Evolutionary conservation across 805 yeast genomes (phyloP), one percentile per base, ranked within the genome.

Genomic region (Yamadazyma insecticola): DNA sequence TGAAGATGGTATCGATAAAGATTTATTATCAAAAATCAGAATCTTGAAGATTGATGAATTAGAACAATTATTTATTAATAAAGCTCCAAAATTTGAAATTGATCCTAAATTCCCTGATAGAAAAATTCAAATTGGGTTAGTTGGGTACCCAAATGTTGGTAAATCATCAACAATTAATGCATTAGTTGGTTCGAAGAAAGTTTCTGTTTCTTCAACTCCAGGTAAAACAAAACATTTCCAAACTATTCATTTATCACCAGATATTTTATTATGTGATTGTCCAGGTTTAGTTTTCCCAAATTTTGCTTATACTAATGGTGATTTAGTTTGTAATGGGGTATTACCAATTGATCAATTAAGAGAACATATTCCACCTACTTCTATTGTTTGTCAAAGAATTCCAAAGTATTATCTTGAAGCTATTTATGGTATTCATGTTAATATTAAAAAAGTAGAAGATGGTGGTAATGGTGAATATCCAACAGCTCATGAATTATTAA

Each of bases 151-250:
- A 23, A 90, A 90, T 55, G 97, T 90, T 32, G 97, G 97, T 50
- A 89, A 89, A 57, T 88, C 96, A 3, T 86, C 96, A 13, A 82
- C 92, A 36, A 92, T 92, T 49, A 92, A 92, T 57, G 97, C 98
- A 0, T 68, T 92, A 24, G 92, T 90, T 27, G 98, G 98, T 10
- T 78, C 97, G 13, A 92, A 92, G 53, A 89, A 86, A 56, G 99
- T 92, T n/a, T 88, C 97, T 2, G 99, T 92, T 22, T 90, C 97
- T 2, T 72, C 97, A 1, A 92, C 98, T 1, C 99, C 99, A 10
- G 99, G 99, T 66, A 92, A 92, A 56, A 92, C 99, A 10, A 92
- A 92, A 57, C 99, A 92, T 70, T 92, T 92, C 72, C 99, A 92
- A 67, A 92, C 99, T 1, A 89, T 92, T 40, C 75, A 77, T 51